phyloP scores from a whole-genome alignment of 352 stramenopile species.

The Pythium biforme region DNA sequence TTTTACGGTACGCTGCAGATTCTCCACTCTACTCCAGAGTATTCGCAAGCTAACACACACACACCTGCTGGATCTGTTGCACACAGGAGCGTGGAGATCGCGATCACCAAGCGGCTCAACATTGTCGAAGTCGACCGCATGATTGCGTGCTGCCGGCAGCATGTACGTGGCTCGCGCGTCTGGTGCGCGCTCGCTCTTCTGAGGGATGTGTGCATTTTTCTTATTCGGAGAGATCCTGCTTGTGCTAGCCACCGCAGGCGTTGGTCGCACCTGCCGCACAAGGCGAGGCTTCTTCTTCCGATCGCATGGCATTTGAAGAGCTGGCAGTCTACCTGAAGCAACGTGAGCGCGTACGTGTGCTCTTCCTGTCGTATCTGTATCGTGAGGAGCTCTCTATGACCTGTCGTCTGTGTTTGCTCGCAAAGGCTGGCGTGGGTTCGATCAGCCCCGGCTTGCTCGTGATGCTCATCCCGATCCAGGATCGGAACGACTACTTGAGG shows the following conservation, averaged over 20 bases:
- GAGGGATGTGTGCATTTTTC: too few species aligned
- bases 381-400: too few species aligned
- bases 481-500: constrained; percentile 38
- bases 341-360: constrained; percentile 40
- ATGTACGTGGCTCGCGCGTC: constrained; percentile 37
- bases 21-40: too few species aligned
- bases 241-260: constrained; percentile 50
- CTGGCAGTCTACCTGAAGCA: constrained; percentile 53
- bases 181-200: too few species aligned
- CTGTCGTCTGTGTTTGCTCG: too few species aligned
- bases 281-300: constrained; percentile 16
- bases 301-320: constrained; percentile 36
- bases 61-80: neutral
- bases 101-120: constrained; percentile 60
- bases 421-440: constrained; percentile 56
- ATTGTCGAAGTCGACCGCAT: constrained; percentile 58
- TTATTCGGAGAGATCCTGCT: neutral
- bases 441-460: constrained; percentile 44
- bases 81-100: constrained; percentile 40
- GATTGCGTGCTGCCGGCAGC: constrained; percentile 43
- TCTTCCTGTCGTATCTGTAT: too few species aligned
- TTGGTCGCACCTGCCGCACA: constrained; percentile 41
- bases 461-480: constrained; percentile 49
- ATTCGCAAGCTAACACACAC: too few species aligned
- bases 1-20: constrained; percentile 42